Evolutionary conservation across 2,329 filamentous ascomycete genomes (phyloP).

Genomic region (Anisogramma anomala): DNA sequence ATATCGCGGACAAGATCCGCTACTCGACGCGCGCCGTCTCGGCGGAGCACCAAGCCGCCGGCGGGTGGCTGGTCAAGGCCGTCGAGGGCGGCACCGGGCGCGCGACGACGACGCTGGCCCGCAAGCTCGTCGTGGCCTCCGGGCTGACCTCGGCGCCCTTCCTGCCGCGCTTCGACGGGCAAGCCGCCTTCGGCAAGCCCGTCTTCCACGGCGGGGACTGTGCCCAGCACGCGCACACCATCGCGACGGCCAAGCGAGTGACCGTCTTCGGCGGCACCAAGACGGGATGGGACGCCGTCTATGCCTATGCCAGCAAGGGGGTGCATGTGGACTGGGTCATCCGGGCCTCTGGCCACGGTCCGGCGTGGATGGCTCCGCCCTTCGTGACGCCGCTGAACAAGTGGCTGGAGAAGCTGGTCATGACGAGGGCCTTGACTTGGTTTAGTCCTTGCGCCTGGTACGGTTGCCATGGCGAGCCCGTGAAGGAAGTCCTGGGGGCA

Average conservation of each 20-base stretch:
- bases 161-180: slow-evolving; percentile 28
- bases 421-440: slow-evolving; percentile 47
- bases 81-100: slow-evolving; percentile 24
- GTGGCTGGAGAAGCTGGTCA: slow-evolving; percentile 45
- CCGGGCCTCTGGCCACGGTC: slow-evolving; percentile 37
- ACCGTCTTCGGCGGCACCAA: slow-evolving; percentile 46
- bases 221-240: slow-evolving; percentile 21
- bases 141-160: slow-evolving; percentile 35
- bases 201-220: slow-evolving; percentile 36
- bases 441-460: slow-evolving; percentile 54
- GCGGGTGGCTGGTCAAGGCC: slow-evolving; percentile 38
- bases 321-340: slow-evolving; percentile 40
- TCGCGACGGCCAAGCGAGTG: slow-evolving; percentile 24
- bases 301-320: slow-evolving; percentile 38
- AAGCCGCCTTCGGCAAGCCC: slow-evolving; percentile 25
- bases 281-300: slow-evolving; percentile 46
- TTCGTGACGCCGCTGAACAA: slow-evolving; percentile 51
- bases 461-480: slow-evolving; percentile 35
- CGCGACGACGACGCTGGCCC: slow-evolving; percentile 17
- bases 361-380: slow-evolving; percentile 41
- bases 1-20: slow-evolving; percentile 34
- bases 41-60: slow-evolving; percentile 21
- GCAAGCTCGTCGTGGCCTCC: slow-evolving; percentile 38
- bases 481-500: slow-evolving; percentile 51
- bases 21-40: slow-evolving; percentile 39